Percentiles rank a stretch among this genome's conserved stretches.
Evolutionary conservation across 306 rosid species (phyloP).

Genomic region (Luffa aegyptiaca): DNA sequence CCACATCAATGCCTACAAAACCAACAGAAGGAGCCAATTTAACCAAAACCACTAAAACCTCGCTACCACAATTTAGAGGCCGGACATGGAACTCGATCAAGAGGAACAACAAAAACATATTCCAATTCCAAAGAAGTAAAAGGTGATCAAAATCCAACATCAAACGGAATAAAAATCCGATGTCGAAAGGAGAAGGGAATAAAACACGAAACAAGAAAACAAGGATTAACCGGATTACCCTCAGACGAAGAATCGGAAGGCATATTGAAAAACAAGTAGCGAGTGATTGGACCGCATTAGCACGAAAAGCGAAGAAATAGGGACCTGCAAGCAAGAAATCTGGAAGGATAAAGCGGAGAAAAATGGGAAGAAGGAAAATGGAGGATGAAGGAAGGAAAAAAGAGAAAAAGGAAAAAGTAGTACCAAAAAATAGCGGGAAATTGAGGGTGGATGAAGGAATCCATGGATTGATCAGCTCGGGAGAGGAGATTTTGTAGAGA

Average conservation of each 20-base stretch:
- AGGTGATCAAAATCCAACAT: not conserved
- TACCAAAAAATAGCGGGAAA: slow-evolving; percentile 41
- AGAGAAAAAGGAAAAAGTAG: slow-evolving; percentile 20
- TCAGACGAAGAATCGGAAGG: slow-evolving; percentile 55
- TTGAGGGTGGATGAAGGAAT: slow-evolving; percentile 32
- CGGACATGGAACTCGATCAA: not conserved
- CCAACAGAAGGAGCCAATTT: not conserved
- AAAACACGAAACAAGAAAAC: not conserved
- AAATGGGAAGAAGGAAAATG: not conserved
- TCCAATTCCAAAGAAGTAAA: not conserved
- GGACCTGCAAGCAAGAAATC: slow-evolving; percentile 37
- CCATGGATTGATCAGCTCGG: slow-evolving; percentile 25
- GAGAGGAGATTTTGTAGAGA: not conserved
- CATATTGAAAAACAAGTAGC: slow-evolving; percentile 16
- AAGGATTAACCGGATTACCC: slow-evolving; percentile 30
- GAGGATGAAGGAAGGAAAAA: not conserved
- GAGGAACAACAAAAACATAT: not conserved
- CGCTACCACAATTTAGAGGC: not conserved
- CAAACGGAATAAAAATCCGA: not conserved
- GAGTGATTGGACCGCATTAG: slow-evolving; percentile 42
- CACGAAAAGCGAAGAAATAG: slow-evolving; percentile 8
- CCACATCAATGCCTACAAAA: not conserved
- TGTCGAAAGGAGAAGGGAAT: not conserved
- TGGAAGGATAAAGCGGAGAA: not conserved
- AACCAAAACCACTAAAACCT: not conserved